phyloP scores from a whole-genome alignment of 768 basidiomycete species.

The Hydnomerulius pinastri region DNA sequence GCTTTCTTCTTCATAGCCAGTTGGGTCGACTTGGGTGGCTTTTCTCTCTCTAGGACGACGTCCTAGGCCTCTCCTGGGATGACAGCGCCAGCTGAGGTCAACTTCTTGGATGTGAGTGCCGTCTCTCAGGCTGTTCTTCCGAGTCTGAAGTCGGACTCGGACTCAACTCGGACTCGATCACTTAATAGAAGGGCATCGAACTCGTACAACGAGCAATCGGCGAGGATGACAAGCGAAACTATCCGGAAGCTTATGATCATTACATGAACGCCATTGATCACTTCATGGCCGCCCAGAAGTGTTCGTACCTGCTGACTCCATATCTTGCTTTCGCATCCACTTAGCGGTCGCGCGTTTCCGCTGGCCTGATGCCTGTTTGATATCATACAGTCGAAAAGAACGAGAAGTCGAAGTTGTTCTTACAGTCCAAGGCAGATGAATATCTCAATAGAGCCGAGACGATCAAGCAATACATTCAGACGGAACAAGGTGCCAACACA shows the following conservation, averaged over 20 bases:
- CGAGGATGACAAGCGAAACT: constrained; percentile 87
- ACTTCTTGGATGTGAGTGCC: no score
- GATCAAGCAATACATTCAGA: constrained; percentile 1
- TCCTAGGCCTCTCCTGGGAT: no score
- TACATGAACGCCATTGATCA: constrained; percentile 95
- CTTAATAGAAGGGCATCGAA: constrained; percentile 78
- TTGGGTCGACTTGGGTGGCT: no score
- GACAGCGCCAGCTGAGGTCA: no score
- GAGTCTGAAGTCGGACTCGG: no score
- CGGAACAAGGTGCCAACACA: no score
- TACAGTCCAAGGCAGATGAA: constrained; percentile 20
- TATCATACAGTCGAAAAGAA: constrained; percentile 16
- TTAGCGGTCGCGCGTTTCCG: background rate
- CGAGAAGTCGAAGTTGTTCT: constrained; percentile 18
- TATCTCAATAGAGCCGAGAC: constrained; percentile 19
- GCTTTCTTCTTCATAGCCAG: no score
- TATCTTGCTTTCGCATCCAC: background rate
- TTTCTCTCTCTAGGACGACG: no score
- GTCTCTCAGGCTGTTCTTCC: no score
- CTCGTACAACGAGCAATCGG: constrained; percentile 89
- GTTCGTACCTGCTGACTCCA: constrained; percentile 38
- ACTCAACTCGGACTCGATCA: no score
- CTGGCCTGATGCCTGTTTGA: no score
- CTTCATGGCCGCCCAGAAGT: constrained; percentile 94
- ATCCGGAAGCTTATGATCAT: constrained; percentile 87